phyloP scores from a whole-genome alignment of 495 filamentous ascomycete species.

The Neurospora sp. region DNA sequence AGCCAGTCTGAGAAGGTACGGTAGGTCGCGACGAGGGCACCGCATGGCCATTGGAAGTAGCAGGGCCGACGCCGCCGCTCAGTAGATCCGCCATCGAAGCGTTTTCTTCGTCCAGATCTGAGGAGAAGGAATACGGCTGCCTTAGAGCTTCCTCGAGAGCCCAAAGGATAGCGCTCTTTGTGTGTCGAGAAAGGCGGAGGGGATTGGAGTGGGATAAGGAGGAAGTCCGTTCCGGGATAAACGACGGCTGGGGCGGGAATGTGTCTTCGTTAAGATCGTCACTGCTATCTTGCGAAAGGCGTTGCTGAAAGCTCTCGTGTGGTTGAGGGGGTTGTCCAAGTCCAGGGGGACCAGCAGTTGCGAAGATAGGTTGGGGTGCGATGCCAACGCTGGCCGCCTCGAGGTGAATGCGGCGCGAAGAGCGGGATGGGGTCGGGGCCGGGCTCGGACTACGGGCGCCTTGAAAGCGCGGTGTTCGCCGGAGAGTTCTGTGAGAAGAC shows the following conservation, averaged over 20 bases:
- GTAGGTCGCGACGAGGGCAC: constrained; percentile 32
- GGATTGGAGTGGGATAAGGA: constrained; percentile 4
- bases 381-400: constrained; percentile 26
- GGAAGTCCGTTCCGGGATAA: constrained; percentile 12
- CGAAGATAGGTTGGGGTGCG: constrained; percentile 23
- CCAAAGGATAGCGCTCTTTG: constrained; percentile 67
- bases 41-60: constrained; percentile 39
- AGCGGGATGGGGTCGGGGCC: constrained; percentile 24
- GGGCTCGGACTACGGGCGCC: constrained; percentile 32
- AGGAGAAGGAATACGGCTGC: constrained; percentile 71
- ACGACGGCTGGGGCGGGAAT: constrained; percentile 19
- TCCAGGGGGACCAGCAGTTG: constrained; percentile 15
- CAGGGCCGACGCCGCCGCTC: constrained; percentile 40
- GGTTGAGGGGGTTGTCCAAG: not conserved
- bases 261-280: constrained; percentile 25
- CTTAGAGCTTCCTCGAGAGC: constrained; percentile 85
- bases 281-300: constrained; percentile 36
- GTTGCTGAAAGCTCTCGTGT: constrained; percentile 14
- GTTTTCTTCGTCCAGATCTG: constrained; percentile 81
- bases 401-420: constrained; percentile 22
- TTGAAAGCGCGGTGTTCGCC: constrained; percentile 38
- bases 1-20: constrained; percentile 36
- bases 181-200: constrained; percentile 37
- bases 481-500: constrained; percentile 31
- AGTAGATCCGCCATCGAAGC: constrained; percentile 85